Evolutionary conservation across 768 basidiomycete species (phyloP), one percentile per base, ranked within the genome.

Genomic region (Tricholomella constricta): DNA sequence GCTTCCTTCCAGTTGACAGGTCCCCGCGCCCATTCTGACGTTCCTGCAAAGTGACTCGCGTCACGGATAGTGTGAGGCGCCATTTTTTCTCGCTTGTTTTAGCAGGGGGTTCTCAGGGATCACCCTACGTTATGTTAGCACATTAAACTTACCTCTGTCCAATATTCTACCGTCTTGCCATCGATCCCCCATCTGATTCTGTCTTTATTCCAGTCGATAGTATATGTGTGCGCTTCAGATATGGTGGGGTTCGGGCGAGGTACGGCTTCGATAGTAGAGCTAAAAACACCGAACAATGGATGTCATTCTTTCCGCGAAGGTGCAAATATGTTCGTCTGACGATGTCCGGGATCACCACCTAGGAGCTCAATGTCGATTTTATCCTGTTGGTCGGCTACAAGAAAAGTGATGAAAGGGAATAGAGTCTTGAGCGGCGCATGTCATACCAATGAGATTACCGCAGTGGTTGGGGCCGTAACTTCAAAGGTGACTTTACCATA

Each of bases 311-410:
- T 43, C 0, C 65, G 64, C 10, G 59, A 61, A 1, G 72, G 71
- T 8, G 67, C 70, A 57, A 70, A 78, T 8, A 75, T 57, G 51
- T 78, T 78, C 50, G 74, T 72, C 56, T 77, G 74, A 73, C 72
- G 77, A 58, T 70, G 65, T 10, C 32, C 22, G 2, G 65, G 55
- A 50, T 76, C 71, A 6, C 70, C 70, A n/a, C 73, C 72, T 6
- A 77, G 60, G 5, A 75, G 55, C 52, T 79, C 77, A 32, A 78
- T 58, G 55, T 79, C 77, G 26, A 77, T 72, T 49, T 79, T 75
- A 55, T 77, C 76, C 14, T 50, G 45, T 31, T 65, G 31, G 37
- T 62, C 55, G 22, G 61, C 65, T 45, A 17, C 10, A 35, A 37
- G 26, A 4, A 27, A 29, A 8, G 26, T n/a, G n/a, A 22, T 52